phyloP scores from a whole-genome alignment of 2,329 filamentous ascomycete genomes.

The Ascochyta rabiei region DNA sequence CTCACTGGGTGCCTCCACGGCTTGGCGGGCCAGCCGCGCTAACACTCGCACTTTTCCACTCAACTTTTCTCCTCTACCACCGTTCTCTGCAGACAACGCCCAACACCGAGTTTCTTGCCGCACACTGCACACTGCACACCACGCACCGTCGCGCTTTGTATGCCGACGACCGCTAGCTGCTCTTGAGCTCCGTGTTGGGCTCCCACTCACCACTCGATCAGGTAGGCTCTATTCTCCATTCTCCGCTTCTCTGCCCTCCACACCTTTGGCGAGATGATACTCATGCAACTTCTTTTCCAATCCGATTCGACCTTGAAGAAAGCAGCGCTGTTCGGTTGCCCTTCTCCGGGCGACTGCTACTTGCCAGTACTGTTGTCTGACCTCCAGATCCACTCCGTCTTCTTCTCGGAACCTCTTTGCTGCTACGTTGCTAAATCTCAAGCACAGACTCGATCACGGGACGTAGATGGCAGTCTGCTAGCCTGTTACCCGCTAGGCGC shows the following conservation, averaged over 20 bases:
- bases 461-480: neutral
- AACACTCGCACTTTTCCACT: slow-evolving; percentile 29
- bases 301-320: slow-evolving; percentile 89
- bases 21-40: slow-evolving; percentile 18
- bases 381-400: slow-evolving; percentile 25
- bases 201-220: neutral
- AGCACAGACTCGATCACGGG: neutral
- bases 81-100: slow-evolving; percentile 8
- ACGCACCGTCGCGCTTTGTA: slow-evolving; percentile 8
- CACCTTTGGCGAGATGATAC: slow-evolving; percentile 71
- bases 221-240: slow-evolving; percentile 24
- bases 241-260: slow-evolving; percentile 14
- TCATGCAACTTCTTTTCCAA: slow-evolving; percentile 83
- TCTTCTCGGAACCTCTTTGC: neutral
- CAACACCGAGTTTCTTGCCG: slow-evolving; percentile 9
- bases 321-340: slow-evolving; percentile 67
- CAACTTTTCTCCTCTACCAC: slow-evolving; percentile 15
- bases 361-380: slow-evolving; percentile 92
- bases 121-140: neutral
- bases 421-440: neutral
- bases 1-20: neutral
- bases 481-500: neutral
- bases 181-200: slow-evolving; percentile 3
- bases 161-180: neutral
- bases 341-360: slow-evolving; percentile 75